Conservation (phyloP, 805 yeast species). For the Alloascoidea africana region DNA sequence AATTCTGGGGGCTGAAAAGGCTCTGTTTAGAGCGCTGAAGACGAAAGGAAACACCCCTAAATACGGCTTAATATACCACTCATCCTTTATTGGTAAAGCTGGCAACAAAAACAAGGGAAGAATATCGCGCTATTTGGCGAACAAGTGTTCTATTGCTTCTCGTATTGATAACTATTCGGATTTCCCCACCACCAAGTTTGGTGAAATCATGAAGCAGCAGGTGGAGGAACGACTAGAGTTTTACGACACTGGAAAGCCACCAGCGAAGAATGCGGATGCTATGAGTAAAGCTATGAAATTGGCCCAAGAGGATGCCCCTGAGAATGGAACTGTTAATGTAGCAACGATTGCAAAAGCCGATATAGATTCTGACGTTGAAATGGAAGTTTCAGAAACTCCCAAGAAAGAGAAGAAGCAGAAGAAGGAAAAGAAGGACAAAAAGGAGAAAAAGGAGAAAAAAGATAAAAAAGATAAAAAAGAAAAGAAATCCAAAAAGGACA, state of each 20-base stretch:
- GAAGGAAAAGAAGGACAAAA: constrained; percentile 34
- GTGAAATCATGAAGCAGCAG: constrained; percentile 84
- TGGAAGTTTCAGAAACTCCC: constrained; percentile 18
- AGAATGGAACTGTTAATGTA: constrained; percentile 8
- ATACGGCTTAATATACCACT: constrained; percentile 90
- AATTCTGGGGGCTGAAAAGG: constrained; percentile 95
- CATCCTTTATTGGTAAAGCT: constrained; percentile 89
- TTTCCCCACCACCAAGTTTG: constrained; percentile 82
- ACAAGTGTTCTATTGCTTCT: constrained; percentile 97
- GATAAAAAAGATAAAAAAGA: constrained; percentile 35
- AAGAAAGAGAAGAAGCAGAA: constrained; percentile 34
- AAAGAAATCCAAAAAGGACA: constrained; percentile 17
- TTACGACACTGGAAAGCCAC: constrained; percentile 92
- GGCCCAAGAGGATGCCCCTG: constrained; percentile 21
- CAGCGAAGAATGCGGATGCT: constrained; percentile 92
- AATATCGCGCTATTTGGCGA: constrained; percentile 95
- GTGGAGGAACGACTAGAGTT: constrained; percentile 95
- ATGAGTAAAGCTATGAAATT: constrained; percentile 80
- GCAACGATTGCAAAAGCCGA: constrained; percentile 20
- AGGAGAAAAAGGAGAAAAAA: constrained; percentile 33
- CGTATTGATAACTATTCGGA: constrained; percentile 97
- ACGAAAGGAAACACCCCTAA: constrained; percentile 96
- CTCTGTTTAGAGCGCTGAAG: constrained; percentile 88
- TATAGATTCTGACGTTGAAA: constrained; percentile 30
- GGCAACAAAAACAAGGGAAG: constrained; percentile 96